These are phyloP conservation scores for Phytophthora citrophthora DNA, from an alignment of 352 stramenopile species.

Conservation along the genomic window DNA sequence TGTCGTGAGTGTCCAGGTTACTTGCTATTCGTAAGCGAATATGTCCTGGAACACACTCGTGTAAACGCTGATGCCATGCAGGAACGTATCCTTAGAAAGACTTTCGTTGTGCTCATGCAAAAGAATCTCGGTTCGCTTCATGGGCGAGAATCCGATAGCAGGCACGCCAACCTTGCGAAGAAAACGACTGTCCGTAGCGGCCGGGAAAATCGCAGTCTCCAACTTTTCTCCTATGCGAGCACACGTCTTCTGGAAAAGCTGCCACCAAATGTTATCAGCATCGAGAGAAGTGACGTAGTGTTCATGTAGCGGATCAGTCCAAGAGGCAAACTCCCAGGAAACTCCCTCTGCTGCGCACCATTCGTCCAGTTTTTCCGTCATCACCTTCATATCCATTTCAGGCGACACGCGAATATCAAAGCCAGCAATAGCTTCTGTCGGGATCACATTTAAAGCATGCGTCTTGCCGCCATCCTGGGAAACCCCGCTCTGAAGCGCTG, in stretches of 20 bases:
- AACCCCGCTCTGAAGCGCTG: conserved; percentile 92
- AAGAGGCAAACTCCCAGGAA: conserved; percentile 77
- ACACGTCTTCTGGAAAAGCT: conserved; percentile 54
- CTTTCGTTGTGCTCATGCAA: conserved; percentile 98
- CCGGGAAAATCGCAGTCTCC: conserved; percentile 94
- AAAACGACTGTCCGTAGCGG: conserved; percentile 94
- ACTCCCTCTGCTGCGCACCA: conserved; percentile 91
- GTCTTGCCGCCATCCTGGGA: conserved; percentile 77
- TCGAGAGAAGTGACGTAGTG: conserved; percentile 69
- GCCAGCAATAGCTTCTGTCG: conserved; percentile 88
- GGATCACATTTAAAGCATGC: conserved; percentile 95
- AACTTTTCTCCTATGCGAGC: conserved; percentile 35
- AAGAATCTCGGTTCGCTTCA: conserved; percentile 94
- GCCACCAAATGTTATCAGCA: conserved; percentile 62
- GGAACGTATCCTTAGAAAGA: conserved; percentile 91
- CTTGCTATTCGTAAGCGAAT: conserved; percentile 39
- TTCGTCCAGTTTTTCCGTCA: conserved; percentile 81
- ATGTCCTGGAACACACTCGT: conserved; percentile 58
- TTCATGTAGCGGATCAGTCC: conserved; percentile 54
- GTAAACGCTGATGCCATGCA: conserved; percentile 93
- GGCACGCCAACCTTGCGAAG: conserved; percentile 81
- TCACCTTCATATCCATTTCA: conserved; percentile 66
- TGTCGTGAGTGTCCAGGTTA: too few species aligned
- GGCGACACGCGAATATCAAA: conserved; percentile 96
- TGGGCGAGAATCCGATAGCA: conserved; percentile 91